Evolutionary conservation across 768 basidiomycete genomes (phyloP).

Genomic region (Lactifluus subvellereus): DNA sequence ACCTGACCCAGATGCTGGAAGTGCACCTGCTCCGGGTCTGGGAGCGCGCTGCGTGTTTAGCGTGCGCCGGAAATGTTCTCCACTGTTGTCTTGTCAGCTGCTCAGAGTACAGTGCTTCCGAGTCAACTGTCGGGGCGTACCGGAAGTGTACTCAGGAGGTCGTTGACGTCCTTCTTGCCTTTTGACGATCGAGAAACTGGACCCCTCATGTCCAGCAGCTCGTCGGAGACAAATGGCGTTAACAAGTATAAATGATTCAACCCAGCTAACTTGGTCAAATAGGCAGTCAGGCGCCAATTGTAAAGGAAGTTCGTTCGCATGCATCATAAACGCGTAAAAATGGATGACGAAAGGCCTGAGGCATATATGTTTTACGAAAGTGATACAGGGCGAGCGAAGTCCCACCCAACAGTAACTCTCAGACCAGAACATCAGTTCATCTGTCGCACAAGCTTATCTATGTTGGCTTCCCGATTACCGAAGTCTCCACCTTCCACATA

Average conservation of each 20-base stretch:
- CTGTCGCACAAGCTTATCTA: conserved; percentile 95
- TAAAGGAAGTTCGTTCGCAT: conserved; percentile 6
- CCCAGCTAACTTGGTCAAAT: not conserved
- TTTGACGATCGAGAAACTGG: not conserved
- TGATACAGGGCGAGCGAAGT: conserved; percentile 25
- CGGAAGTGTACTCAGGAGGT: conserved; percentile 49
- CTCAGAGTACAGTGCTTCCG: not conserved
- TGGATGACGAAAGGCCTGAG: conserved; percentile 20
- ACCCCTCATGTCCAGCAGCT: not conserved
- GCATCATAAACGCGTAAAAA: conserved; percentile 11
- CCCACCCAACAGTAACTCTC: conserved; percentile 13
- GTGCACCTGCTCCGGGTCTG: not conserved
- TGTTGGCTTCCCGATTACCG: conserved; percentile 93
- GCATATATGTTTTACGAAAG: conserved; percentile 29
- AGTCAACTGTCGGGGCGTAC: conserved; percentile 29
- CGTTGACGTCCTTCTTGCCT: conserved; percentile 35
- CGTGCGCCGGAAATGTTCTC: conserved; percentile 63
- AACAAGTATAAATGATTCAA: not conserved
- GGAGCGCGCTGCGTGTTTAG: conserved; percentile 44
- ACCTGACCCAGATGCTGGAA: not conserved
- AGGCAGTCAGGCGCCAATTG: not conserved
- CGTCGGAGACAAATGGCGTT: not conserved
- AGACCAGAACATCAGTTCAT: conserved; percentile 58
- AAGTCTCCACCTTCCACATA: conserved; percentile 95
- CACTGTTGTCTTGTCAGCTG: conserved; percentile 37